Conservation (phyloP, 306 rosid species). For the Astragalus membranaceus region DNA sequence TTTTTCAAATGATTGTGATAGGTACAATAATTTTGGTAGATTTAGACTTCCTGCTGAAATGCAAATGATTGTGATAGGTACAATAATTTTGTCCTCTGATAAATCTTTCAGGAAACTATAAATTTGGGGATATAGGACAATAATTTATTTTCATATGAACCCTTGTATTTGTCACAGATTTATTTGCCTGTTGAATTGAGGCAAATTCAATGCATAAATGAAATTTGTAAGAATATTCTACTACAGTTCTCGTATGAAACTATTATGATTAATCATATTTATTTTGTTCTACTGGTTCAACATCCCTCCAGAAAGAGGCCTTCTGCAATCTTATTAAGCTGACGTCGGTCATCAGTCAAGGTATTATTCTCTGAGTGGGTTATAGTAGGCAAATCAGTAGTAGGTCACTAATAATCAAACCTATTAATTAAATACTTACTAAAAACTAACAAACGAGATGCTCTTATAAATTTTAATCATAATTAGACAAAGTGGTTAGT, state of each 20-base stretch:
- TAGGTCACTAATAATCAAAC: too few species aligned
- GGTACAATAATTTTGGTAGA: constrained; percentile 14
- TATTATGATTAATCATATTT: neutral
- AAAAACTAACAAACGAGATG: too few species aligned
- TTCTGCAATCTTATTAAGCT: too few species aligned
- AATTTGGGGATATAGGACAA: constrained; percentile 9
- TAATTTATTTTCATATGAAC: constrained; percentile 16
- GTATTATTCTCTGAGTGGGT: too few species aligned
- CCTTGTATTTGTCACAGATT: constrained; percentile 14
- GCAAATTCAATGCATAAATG: constrained; percentile 10
- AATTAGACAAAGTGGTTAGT: too few species aligned
- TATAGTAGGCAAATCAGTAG: too few species aligned
- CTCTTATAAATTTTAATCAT: too few species aligned
- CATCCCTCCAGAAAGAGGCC: too few species aligned
- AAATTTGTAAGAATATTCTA: neutral
- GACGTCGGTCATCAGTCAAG: too few species aligned
- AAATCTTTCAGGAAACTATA: neutral
- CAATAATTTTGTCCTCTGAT: constrained; percentile 2
- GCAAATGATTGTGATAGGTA: constrained; percentile 12
- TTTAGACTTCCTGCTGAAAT: neutral
- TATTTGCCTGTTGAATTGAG: constrained; percentile 19
- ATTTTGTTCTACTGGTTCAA: too few species aligned
- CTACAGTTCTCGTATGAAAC: neutral
- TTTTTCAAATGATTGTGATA: constrained; percentile 1
- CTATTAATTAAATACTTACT: too few species aligned